Evolutionary conservation across 345 rosid species (phyloP).

Genomic region (Lumnitzera racemosa): DNA sequence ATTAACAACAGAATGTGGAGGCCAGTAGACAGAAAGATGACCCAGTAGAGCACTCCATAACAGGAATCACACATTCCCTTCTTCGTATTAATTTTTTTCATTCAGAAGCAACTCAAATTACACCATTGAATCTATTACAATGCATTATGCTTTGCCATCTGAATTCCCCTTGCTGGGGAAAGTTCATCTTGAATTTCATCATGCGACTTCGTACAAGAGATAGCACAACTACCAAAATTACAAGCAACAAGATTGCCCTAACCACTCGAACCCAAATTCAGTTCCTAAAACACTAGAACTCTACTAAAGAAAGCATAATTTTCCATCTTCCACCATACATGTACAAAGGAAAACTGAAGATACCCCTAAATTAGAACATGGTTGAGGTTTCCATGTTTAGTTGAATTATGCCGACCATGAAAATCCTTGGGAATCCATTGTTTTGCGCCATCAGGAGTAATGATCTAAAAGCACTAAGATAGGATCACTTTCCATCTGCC

Average conservation of each 20-base stretch:
- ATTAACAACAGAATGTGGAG: too few species aligned
- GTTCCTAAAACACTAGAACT: slow-evolving; percentile 2
- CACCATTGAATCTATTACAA: too few species aligned
- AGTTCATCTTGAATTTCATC: too few species aligned
- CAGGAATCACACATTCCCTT: too few species aligned
- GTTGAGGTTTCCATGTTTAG: neutral
- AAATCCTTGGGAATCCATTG: neutral
- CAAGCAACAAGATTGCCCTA: neutral
- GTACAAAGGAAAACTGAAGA: slow-evolving; percentile 5
- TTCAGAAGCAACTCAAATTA: too few species aligned
- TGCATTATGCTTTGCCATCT: too few species aligned
- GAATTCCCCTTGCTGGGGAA: too few species aligned
- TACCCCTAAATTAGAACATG: neutral
- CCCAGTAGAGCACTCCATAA: too few species aligned
- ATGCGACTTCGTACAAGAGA: too few species aligned
- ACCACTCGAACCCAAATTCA: neutral
- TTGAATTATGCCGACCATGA: neutral
- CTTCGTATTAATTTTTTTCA: too few species aligned
- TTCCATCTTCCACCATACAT: slow-evolving; percentile 6
- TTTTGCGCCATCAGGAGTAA: neutral
- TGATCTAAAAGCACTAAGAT: neutral
- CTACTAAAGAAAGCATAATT: neutral
- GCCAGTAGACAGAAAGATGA: too few species aligned
- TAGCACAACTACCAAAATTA: too few species aligned
- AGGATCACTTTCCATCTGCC: slow-evolving; percentile 18